These are phyloP conservation scores for Umbilicaria muhlenbergii DNA, from an alignment of 495 filamentous ascomycete genomes.

Conservation along the genomic window DNA sequence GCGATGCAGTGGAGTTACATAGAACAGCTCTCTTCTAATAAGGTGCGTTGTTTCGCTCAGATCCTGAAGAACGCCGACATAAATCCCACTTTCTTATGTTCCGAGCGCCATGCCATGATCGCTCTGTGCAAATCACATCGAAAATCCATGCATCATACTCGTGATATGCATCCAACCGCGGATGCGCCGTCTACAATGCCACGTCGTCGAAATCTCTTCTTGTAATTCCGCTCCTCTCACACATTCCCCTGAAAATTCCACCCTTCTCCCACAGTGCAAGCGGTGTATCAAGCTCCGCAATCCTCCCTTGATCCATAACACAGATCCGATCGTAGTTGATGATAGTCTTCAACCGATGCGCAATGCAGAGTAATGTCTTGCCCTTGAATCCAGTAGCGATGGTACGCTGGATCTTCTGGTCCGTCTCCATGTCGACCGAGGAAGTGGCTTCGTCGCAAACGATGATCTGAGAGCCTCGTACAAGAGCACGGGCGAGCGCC, in stretches of 20 bases:
- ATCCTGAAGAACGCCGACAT: no score
- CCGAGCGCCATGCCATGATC: no score
- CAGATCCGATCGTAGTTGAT: constrained; percentile 91
- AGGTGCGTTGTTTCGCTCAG: no score
- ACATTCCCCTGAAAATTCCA: constrained; percentile 83
- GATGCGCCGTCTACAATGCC: background rate
- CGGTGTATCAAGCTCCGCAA: constrained; percentile 76
- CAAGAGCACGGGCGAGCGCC: constrained; percentile 81
- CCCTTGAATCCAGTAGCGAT: constrained; percentile 79
- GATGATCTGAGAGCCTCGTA: constrained; percentile 76
- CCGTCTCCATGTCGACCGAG: constrained; percentile 89
- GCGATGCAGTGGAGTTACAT: no score
- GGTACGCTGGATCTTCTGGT: constrained; percentile 84
- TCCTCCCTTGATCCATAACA: constrained; percentile 80
- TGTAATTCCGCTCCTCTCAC: constrained; percentile 73
- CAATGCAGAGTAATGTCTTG: constrained; percentile 85
- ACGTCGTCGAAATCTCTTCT: constrained; percentile 47
- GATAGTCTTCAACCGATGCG: constrained; percentile 83
- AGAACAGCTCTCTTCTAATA: no score
- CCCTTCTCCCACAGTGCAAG: constrained; percentile 49
- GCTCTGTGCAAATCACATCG: no score
- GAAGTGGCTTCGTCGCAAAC: constrained; percentile 93
- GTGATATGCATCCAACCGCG: no score
- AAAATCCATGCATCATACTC: no score
- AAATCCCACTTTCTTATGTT: no score